Evolutionary conservation across 1,139 yeast species (phyloP).

Genomic region (Debaryomyces sp.): DNA sequence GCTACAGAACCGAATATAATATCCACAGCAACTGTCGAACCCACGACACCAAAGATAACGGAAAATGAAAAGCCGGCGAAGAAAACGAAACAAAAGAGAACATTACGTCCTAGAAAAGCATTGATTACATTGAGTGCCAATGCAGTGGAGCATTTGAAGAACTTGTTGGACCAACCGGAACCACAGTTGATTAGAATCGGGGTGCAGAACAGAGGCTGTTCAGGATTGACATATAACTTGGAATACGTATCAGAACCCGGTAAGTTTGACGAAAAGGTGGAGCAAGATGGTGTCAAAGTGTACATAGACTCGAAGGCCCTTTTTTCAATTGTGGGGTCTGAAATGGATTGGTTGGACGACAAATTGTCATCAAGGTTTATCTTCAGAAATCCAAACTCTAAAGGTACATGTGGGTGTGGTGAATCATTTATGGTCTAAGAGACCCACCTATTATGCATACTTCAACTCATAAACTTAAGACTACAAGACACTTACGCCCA

Average conservation of each 20-base stretch:
- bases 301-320: conserved; percentile 94
- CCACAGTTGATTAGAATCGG: conserved; percentile 92
- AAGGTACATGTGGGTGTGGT: conserved; percentile 98
- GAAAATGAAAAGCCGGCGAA: conserved; percentile 6
- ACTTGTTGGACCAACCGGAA: conserved; percentile 72
- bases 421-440: conserved; percentile 91
- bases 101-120: conserved; percentile 80
- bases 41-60: conserved; percentile 4
- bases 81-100: conserved; percentile 57
- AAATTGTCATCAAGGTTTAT: conserved; percentile 86
- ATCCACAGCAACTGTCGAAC: conserved; percentile 4
- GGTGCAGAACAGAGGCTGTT: conserved; percentile 95
- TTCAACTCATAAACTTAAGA: not conserved
- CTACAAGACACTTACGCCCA: not conserved
- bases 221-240: conserved; percentile 88
- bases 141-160: conserved; percentile 72
- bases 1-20: not conserved
- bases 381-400: conserved; percentile 92
- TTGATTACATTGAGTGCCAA: conserved; percentile 75
- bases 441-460: not conserved
- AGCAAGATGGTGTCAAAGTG: conserved; percentile 91
- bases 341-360: conserved; percentile 98
- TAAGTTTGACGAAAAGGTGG: conserved; percentile 89
- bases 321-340: conserved; percentile 93
- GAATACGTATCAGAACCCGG: conserved; percentile 91